A percentile compares a stretch with the other conserved stretches of the same genome.
phyloP scores from a whole-genome alignment of 2,329 filamentous ascomycete genomes.

The Xylariaceae sp. region DNA sequence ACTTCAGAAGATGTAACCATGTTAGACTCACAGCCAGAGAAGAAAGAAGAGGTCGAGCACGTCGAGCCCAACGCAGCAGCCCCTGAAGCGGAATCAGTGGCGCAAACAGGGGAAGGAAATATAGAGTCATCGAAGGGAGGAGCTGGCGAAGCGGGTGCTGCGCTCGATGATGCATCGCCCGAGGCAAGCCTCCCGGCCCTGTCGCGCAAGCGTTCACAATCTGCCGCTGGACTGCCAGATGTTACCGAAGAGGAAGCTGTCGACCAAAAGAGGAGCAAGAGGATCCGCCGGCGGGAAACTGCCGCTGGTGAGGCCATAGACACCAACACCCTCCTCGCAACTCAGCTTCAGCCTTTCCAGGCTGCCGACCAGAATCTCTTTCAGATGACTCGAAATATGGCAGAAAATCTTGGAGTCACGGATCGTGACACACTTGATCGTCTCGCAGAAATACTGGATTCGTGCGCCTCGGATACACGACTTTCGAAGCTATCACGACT shows the following conservation, averaged over 20 bases:
- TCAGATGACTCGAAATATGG: conserved; percentile 45
- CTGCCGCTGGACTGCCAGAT: conserved; percentile 50
- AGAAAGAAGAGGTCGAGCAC: conserved; percentile 17
- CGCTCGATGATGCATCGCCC: conserved; percentile 24
- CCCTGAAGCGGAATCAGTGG: conserved; percentile 6
- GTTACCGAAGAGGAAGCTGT: conserved; percentile 48
- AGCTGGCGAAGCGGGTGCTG: conserved; percentile 20
- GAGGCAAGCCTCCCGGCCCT: conserved; percentile 32
- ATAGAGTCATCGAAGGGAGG: conserved; percentile 30
- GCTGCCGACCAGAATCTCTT: conserved; percentile 50
- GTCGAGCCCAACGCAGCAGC: conserved; percentile 2
- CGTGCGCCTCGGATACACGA: conserved; percentile 43
- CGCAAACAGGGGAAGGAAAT: conserved; percentile 25
- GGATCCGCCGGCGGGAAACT: conserved; percentile 54
- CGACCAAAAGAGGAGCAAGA: conserved; percentile 57
- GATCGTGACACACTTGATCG: conserved; percentile 38
- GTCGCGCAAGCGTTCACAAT: conserved; percentile 56
- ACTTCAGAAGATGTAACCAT: too few species aligned
- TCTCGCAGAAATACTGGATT: conserved; percentile 44
- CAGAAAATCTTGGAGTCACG: conserved; percentile 47
- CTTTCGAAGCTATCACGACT: conserved; percentile 38
- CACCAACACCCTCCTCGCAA: conserved; percentile 42
- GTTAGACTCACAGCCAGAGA: conserved; percentile 13
- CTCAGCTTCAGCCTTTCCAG: conserved; percentile 49
- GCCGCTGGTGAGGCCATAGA: conserved; percentile 46